phyloP scores from a whole-genome alignment of 2,329 filamentous ascomycete species.

The Aspergillus hiratsukae region DNA sequence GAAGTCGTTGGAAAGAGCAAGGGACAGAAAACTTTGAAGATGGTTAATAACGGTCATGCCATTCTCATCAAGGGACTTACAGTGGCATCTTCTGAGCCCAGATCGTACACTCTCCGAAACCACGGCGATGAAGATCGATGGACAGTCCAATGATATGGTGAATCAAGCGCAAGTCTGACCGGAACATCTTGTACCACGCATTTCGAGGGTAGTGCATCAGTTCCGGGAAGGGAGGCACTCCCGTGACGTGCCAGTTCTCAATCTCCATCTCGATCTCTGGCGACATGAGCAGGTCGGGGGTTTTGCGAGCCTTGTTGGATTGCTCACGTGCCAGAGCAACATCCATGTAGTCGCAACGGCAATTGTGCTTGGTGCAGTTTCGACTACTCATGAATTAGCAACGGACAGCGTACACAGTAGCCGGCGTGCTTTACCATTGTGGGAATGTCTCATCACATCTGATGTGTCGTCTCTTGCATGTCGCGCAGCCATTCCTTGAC shows the following conservation, averaged over 20 bases:
- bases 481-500: slow-evolving; percentile 96
- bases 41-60: slow-evolving; percentile 13
- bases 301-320: slow-evolving; percentile 47
- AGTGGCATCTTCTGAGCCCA: slow-evolving; percentile 92
- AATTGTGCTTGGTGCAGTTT: slow-evolving; percentile 99
- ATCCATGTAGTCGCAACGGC: slow-evolving; percentile 96
- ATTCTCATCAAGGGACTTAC: slow-evolving; percentile 49
- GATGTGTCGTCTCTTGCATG: slow-evolving; percentile 96
- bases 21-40: slow-evolving; percentile 65
- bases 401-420: slow-evolving; percentile 1
- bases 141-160: slow-evolving; percentile 86
- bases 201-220: slow-evolving; percentile 72
- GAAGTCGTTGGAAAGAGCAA: slow-evolving; percentile 76
- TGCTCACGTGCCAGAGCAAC: slow-evolving; percentile 60
- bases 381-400: slow-evolving; percentile 53
- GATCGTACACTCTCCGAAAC: slow-evolving; percentile 78
- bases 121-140: slow-evolving; percentile 70
- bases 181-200: slow-evolving; percentile 66
- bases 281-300: slow-evolving; percentile 72
- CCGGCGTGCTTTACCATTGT: slow-evolving; percentile 67
- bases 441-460: slow-evolving; percentile 96
- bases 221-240: slow-evolving; percentile 78
- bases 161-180: slow-evolving; percentile 79
- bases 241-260: slow-evolving; percentile 76
- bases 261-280: slow-evolving; percentile 78